Percentiles rank a stretch among this genome's conserved stretches.
These are phyloP conservation scores for Crithidia acanthocephali DNA, from an alignment of 208 protist species.

Conservation along the genomic window DNA sequence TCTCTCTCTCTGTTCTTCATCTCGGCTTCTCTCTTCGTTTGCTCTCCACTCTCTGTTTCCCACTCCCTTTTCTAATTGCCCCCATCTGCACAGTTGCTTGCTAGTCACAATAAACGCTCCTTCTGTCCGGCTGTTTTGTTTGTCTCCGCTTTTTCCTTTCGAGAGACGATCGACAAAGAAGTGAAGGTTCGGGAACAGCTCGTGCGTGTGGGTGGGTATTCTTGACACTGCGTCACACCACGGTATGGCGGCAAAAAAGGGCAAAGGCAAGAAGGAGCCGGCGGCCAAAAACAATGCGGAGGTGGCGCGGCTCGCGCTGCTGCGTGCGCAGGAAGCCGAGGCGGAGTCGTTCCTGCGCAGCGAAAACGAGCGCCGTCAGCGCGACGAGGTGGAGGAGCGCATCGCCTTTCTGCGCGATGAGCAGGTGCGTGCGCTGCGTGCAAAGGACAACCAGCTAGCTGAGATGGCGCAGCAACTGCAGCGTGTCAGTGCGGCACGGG, in stretches of 20 bases:
- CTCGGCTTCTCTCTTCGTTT: too few relatives aligned
- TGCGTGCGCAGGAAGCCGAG: slow-evolving; percentile 61
- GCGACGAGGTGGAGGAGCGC: slow-evolving; percentile 76
- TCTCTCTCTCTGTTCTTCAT: too few relatives aligned
- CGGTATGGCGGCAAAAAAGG: slow-evolving; percentile 43
- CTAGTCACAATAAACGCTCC: too few relatives aligned
- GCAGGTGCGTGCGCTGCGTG: slow-evolving; percentile 43
- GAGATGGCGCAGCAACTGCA: slow-evolving; percentile 54
- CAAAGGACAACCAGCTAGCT: slow-evolving; percentile 72
- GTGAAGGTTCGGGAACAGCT: too few relatives aligned
- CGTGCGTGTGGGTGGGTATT: too few relatives aligned
- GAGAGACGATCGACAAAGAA: too few relatives aligned
- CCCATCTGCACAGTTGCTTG: too few relatives aligned
- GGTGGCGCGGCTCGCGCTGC: slow-evolving; percentile 55
- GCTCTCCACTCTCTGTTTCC: too few relatives aligned
- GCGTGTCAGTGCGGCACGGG: slow-evolving; percentile 40
- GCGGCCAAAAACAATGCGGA: slow-evolving; percentile 50
- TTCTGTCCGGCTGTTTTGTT: too few relatives aligned
- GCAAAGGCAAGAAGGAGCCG: slow-evolving; percentile 36
- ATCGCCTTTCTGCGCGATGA: slow-evolving; percentile 72
- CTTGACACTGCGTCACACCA: too few relatives aligned
- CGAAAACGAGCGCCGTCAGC: slow-evolving; percentile 77
- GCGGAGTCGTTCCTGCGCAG: slow-evolving; percentile 68
- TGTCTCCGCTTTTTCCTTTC: too few relatives aligned
- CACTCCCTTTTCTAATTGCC: too few relatives aligned